A percentile compares a stretch with the other conserved stretches of the same genome.
These are phyloP conservation scores for Globisporangium nunn DNA, from an alignment of 352 stramenopile genomes.

Conservation along the genomic window DNA sequence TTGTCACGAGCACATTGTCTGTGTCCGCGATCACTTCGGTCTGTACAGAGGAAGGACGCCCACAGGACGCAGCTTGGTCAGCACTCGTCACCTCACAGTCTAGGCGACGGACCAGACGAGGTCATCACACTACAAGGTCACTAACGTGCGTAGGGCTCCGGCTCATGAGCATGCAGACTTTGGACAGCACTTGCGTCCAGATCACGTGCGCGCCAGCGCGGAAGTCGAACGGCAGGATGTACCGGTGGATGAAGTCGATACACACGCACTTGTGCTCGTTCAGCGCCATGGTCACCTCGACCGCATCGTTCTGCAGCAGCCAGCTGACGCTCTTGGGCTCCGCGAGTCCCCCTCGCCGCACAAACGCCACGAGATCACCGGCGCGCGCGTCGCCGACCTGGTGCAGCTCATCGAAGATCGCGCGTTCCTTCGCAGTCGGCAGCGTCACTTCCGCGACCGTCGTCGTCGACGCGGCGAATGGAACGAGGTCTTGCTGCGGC, in stretches of 20 bases:
- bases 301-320: constrained; percentile 1
- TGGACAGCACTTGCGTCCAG: constrained; percentile 21
- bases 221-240: constrained; percentile 12
- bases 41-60: background rate
- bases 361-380: constrained; percentile 11
- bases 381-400: constrained; percentile 14
- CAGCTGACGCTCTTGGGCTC: constrained; percentile 5
- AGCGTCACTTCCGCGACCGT: background rate
- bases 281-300: constrained; percentile 24
- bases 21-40: constrained; percentile 14
- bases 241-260: constrained; percentile 19
- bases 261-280: constrained; percentile 32
- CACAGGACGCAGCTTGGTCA: constrained; percentile 3
- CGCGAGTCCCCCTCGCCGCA: constrained; percentile 18
- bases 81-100: no score
- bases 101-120: no score
- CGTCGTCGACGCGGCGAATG: background rate
- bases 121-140: background rate
- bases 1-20: constrained; percentile 13
- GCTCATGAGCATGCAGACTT: constrained; percentile 24
- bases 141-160: constrained; percentile 9
- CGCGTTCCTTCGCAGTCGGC: constrained; percentile 12
- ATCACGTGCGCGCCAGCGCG: constrained; percentile 19
- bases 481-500: background rate
- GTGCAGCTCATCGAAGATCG: constrained; percentile 20